Conservation (phyloP, 441 rosid species). For the Breynia disticha region DNA sequence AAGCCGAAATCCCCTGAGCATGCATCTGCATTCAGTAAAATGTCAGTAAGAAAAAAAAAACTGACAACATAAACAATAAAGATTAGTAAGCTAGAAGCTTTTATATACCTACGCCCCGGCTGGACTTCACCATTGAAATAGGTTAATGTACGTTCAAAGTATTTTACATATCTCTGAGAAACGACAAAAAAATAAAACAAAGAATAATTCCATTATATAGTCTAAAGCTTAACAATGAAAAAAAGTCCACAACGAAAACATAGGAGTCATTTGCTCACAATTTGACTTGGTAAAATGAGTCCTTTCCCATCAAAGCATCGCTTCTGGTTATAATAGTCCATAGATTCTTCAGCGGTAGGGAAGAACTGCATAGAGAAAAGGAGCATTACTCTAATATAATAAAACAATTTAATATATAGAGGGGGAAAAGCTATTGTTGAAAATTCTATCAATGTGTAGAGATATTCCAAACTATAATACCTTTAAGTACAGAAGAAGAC, state of each 20-base stretch:
- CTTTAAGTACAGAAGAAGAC: constrained; percentile 88
- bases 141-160: constrained; percentile 69
- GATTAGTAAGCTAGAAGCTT: constrained; percentile 11
- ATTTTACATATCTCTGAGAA: constrained; percentile 86
- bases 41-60: constrained; percentile 11
- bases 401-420: too few relatives aligned
- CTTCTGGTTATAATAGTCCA: constrained; percentile 92
- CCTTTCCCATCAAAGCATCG: constrained; percentile 96
- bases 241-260: not conserved
- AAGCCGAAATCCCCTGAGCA: constrained; percentile 94
- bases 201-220: not conserved
- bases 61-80: not conserved
- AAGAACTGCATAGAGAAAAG: constrained; percentile 52
- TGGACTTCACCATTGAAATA: constrained; percentile 87
- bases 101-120: constrained; percentile 77
- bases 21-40: constrained; percentile 51
- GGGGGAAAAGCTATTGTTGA: too few relatives aligned
- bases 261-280: constrained; percentile 45
- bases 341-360: constrained; percentile 96
- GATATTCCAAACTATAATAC: constrained; percentile 20
- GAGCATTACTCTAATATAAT: too few relatives aligned
- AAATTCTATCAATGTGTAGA: too few relatives aligned
- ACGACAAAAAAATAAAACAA: constrained; percentile 1
- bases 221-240: not conserved
- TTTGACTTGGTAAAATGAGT: constrained; percentile 95